A percentile compares a stretch with the other conserved stretches of the same genome.
These are phyloP conservation scores for Acer campestre DNA, from an alignment of 345 rosid genomes.

Conservation along the genomic window DNA sequence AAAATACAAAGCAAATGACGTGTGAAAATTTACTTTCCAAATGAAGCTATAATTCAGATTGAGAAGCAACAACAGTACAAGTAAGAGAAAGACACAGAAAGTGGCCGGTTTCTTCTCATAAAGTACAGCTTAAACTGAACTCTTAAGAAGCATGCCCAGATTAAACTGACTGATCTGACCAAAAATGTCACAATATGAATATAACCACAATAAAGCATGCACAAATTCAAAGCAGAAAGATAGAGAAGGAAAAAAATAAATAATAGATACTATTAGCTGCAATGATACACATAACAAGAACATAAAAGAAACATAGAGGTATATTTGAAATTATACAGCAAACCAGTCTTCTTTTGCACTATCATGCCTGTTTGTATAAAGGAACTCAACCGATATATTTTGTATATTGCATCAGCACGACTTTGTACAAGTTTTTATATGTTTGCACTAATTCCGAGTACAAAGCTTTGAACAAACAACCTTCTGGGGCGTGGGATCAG, in stretches of 20 bases:
- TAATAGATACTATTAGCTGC: background rate
- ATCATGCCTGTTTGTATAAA: background rate
- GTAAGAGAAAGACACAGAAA: background rate
- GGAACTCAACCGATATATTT: background rate
- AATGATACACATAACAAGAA: conserved; percentile 6
- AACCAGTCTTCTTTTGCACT: background rate
- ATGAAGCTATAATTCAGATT: background rate
- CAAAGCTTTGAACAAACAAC: background rate
- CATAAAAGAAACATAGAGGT: background rate
- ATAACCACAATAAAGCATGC: conserved; percentile 49
- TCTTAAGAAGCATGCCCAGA: background rate
- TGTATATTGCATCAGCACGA: background rate
- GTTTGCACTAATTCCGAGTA: background rate
- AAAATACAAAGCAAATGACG: background rate
- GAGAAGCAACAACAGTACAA: background rate
- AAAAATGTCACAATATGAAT: conserved; percentile 43
- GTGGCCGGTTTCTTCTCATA: background rate
- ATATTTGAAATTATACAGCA: background rate
- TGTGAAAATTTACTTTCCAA: background rate
- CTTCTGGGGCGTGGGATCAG: background rate
- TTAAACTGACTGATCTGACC: conserved; percentile 63
- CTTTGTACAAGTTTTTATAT: background rate
- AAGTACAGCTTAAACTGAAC: background rate
- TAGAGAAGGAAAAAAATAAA: background rate
- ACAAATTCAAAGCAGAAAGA: conserved; percentile 12